phyloP scores from a whole-genome alignment of 441 rosid genomes.

The Metrosideros polymorpha region DNA sequence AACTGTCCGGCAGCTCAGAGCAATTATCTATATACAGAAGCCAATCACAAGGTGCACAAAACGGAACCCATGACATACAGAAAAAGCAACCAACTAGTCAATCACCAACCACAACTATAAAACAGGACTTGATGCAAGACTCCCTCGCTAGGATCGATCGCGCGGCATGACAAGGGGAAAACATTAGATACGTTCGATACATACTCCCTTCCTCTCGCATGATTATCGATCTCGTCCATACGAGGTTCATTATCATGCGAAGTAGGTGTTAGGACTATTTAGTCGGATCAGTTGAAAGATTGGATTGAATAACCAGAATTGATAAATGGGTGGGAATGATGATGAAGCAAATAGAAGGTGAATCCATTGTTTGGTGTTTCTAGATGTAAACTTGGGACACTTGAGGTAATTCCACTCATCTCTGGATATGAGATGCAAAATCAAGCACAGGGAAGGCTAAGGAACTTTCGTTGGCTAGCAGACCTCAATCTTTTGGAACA shows the following conservation, averaged over 20 bases:
- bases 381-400: background rate
- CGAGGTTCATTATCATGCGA: background rate
- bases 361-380: background rate
- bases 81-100: background rate
- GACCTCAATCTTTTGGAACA: background rate
- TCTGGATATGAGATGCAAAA: no score
- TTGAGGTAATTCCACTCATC: background rate
- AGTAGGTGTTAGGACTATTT: background rate
- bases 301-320: background rate
- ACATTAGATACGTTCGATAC: no score
- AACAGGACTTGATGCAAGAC: background rate
- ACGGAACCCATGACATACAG: background rate
- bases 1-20: background rate
- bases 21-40: background rate
- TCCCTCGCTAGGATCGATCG: background rate
- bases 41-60: background rate
- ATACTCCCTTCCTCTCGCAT: no score
- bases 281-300: background rate
- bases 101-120: background rate
- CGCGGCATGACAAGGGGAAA: accelerated
- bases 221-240: no score
- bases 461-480: no score
- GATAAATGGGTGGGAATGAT: background rate
- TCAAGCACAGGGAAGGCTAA: no score
- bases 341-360: background rate